Conservation (phyloP, 352 stramenopile genomes). For the Globisporangium emineosum region DNA sequence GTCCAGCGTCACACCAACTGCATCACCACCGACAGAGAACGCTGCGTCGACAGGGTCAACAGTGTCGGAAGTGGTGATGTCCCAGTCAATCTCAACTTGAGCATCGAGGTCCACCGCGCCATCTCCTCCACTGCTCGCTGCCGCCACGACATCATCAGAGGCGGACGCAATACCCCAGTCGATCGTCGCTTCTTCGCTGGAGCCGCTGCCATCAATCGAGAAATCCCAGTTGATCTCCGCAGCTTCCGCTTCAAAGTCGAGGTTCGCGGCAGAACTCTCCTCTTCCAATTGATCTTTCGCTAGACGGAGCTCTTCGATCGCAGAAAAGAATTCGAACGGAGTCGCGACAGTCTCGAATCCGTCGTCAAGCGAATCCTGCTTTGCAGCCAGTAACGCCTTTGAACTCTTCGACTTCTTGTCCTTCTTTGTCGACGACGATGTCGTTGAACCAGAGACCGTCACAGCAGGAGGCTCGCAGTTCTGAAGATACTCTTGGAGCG, state of each 20-base stretch:
- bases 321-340: conserved; percentile 52
- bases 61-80: conserved; percentile 54
- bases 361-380: conserved; percentile 21
- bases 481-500: conserved; percentile 65
- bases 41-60: conserved; percentile 23
- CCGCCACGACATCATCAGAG: conserved; percentile 10
- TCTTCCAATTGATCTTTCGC: conserved; percentile 37
- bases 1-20: conserved; percentile 1
- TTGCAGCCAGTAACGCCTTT: conserved; percentile 12
- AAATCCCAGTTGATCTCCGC: conserved; percentile 78
- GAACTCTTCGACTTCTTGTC: conserved; percentile 38
- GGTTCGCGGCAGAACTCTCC: not conserved
- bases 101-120: conserved; percentile 23
- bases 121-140: conserved; percentile 14
- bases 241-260: conserved; percentile 55
- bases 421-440: conserved; percentile 32
- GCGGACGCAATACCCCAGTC: conserved; percentile 69
- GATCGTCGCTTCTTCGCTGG: conserved; percentile 33
- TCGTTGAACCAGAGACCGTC: conserved; percentile 9
- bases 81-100: conserved; percentile 72
- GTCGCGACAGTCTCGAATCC: conserved; percentile 34
- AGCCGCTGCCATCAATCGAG: conserved; percentile 39
- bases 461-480: conserved; percentile 43
- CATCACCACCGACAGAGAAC: conserved; percentile 10
- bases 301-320: conserved; percentile 45